phyloP scores from a whole-genome alignment of 306 rosid species.

The Luffa acutangula region DNA sequence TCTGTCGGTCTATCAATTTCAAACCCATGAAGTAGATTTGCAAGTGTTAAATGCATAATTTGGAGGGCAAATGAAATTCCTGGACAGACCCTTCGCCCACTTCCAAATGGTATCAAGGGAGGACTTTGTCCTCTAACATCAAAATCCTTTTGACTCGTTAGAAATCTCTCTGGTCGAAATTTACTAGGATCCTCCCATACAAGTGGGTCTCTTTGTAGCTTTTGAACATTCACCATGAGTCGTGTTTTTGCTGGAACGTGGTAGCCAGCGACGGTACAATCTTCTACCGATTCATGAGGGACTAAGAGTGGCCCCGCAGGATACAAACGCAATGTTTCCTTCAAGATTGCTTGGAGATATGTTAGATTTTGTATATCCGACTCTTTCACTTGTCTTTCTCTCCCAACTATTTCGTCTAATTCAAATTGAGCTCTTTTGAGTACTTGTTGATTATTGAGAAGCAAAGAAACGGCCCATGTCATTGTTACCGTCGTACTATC shows the following conservation, averaged over 20 bases:
- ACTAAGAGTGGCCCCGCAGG: slow-evolving; percentile 49
- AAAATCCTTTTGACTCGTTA: slow-evolving; percentile 14
- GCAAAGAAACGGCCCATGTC: slow-evolving; percentile 45
- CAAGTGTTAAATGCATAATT: slow-evolving; percentile 14
- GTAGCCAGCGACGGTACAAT: slow-evolving; percentile 37
- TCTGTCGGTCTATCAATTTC: not conserved
- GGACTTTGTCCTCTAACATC: slow-evolving; percentile 43
- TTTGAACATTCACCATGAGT: slow-evolving; percentile 40
- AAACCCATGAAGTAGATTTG: slow-evolving; percentile 17
- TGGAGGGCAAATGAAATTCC: slow-evolving; percentile 10
- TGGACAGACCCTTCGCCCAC: slow-evolving; percentile 34
- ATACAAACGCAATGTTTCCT: slow-evolving; percentile 40
- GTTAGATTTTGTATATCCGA: slow-evolving; percentile 26
- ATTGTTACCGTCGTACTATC: slow-evolving; percentile 39
- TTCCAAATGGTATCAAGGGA: slow-evolving; percentile 29
- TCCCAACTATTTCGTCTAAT: slow-evolving; percentile 36
- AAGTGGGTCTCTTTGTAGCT: slow-evolving; percentile 50
- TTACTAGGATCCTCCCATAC: slow-evolving; percentile 34
- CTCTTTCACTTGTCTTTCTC: slow-evolving; percentile 33
- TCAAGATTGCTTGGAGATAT: slow-evolving; percentile 39
- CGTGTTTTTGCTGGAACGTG: slow-evolving; percentile 30
- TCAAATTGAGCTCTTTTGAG: slow-evolving; percentile 39
- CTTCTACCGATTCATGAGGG: slow-evolving; percentile 47
- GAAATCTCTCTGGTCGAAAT: slow-evolving; percentile 42
- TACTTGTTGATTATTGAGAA: slow-evolving; percentile 25